Evolutionary conservation across 139 green algal genomes (phyloP).

Genomic region (Micractinium sp.): DNA sequence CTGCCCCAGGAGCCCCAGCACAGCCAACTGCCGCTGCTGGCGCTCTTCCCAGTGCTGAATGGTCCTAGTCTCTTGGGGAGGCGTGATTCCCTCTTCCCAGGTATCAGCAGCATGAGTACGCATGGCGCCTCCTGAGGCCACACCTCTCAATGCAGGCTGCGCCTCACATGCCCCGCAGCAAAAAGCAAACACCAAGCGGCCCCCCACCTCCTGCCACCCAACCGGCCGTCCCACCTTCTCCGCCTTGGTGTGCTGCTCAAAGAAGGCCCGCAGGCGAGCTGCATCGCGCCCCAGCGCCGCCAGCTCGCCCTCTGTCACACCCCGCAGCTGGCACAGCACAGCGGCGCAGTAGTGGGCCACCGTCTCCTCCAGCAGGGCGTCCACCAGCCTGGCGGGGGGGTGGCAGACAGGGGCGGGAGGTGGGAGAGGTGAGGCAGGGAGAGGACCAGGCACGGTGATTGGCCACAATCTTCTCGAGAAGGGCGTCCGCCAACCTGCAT

Average conservation of each 20-base stretch:
- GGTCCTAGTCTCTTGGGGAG: too few species aligned
- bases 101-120: background rate
- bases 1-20: too few species aligned
- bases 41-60: too few species aligned
- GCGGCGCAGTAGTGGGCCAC: slow-evolving; percentile 60
- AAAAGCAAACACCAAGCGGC: too few species aligned
- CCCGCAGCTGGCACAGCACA: slow-evolving; percentile 49
- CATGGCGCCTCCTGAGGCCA: background rate
- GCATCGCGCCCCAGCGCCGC: slow-evolving; percentile 28
- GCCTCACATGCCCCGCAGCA: too few species aligned
- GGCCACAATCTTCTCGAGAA: slow-evolving; percentile 57
- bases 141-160: background rate
- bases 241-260: slow-evolving; percentile 41
- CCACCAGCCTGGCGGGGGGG: slow-evolving; percentile 42
- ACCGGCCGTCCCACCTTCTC: slow-evolving; percentile 48
- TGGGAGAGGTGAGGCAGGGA: background rate
- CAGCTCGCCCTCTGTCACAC: slow-evolving; percentile 48
- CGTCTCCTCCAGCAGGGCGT: slow-evolving; percentile 56
- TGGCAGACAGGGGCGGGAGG: background rate
- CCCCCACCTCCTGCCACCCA: too few species aligned
- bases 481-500: slow-evolving; percentile 55
- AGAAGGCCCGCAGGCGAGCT: slow-evolving; percentile 61
- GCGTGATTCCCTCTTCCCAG: too few species aligned
- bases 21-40: too few species aligned
- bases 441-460: slow-evolving; percentile 51